A percentile compares a stretch with the other conserved stretches of the same genome.
phyloP scores from a whole-genome alignment of 495 filamentous ascomycete genomes.

The Aspergillus ostianus region DNA sequence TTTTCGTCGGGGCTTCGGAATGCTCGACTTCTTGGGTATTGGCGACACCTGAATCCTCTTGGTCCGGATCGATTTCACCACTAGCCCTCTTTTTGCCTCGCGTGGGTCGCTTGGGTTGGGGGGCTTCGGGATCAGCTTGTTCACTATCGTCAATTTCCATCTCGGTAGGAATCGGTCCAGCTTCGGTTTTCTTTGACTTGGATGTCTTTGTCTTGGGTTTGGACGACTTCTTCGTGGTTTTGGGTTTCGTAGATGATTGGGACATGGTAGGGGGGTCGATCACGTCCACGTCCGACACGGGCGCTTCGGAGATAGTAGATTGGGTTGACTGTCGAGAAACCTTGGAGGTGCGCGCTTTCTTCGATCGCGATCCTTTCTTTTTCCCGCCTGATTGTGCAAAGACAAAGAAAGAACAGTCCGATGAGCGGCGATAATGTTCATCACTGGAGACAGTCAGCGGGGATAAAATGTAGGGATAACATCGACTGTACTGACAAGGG shows the following conservation, averaged over 20 bases:
- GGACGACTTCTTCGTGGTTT: constrained; percentile 48
- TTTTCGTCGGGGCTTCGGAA: constrained; percentile 57
- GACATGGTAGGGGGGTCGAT: constrained; percentile 68
- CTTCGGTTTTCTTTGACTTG: constrained; percentile 60
- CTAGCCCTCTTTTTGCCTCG: constrained; percentile 66
- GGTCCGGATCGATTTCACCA: constrained; percentile 56
- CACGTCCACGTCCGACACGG: constrained; percentile 52
- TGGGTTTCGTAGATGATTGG: constrained; percentile 49
- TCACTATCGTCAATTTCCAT: constrained; percentile 33
- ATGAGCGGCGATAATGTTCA: constrained; percentile 77
- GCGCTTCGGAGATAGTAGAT: constrained; percentile 58
- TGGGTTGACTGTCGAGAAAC: constrained; percentile 70
- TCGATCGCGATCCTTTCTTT: constrained; percentile 33
- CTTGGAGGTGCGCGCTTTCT: constrained; percentile 64
- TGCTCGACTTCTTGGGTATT: constrained; percentile 20
- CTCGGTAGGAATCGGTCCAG: constrained; percentile 45
- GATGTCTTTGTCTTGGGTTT: constrained; percentile 38
- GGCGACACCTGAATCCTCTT: constrained; percentile 21
- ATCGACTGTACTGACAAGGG: constrained; percentile 61
- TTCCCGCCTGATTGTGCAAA: constrained; percentile 43
- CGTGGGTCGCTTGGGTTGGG: constrained; percentile 43
- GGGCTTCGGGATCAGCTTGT: constrained; percentile 28
- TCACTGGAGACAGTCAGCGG: constrained; percentile 54
- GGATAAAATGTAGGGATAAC: constrained; percentile 15
- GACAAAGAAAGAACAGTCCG: constrained; percentile 79